Conservation (phyloP, 1,284 basidiomycete genomes). For the Boletus sp. region DNA sequence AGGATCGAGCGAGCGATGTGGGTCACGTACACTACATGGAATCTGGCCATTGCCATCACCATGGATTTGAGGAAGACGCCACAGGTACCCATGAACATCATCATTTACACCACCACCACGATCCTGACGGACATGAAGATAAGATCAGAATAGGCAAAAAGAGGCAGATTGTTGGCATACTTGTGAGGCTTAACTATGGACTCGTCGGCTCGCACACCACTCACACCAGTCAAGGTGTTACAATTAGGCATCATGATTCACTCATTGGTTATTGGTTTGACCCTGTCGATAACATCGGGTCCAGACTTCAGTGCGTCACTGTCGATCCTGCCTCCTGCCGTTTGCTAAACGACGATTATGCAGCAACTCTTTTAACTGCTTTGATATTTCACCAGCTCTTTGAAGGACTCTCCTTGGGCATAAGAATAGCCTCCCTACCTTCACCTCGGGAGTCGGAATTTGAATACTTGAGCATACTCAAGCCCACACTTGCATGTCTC, state of each 20-base stretch:
- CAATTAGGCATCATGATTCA: slow-evolving; percentile 82
- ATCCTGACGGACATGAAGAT: slow-evolving; percentile 7
- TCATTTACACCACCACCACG: slow-evolving; percentile 8
- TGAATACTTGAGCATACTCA: slow-evolving; percentile 35
- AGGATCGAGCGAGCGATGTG: not conserved
- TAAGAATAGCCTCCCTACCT: slow-evolving; percentile 67
- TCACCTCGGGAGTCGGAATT: slow-evolving; percentile 27
- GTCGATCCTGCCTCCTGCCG: not conserved
- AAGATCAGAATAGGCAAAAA: slow-evolving; percentile 43
- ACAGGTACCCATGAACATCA: not conserved
- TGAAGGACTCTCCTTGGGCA: slow-evolving; percentile 74
- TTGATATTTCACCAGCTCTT: slow-evolving; percentile 78
- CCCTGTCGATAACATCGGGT: slow-evolving; percentile 62
- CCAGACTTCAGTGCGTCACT: slow-evolving; percentile 60
- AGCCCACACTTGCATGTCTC: slow-evolving; percentile 51
- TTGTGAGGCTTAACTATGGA: slow-evolving; percentile 39
- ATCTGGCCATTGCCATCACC: slow-evolving; percentile 13
- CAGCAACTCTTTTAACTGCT: slow-evolving; percentile 68
- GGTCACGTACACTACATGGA: slow-evolving; percentile 6
- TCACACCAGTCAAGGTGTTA: slow-evolving; percentile 47
- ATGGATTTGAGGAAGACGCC: slow-evolving; percentile 2
- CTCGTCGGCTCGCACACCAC: not conserved
- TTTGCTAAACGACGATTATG: slow-evolving; percentile 1
- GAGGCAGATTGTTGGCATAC: slow-evolving; percentile 60
- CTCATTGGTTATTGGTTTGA: slow-evolving; percentile 72